These are phyloP conservation scores for Psilocybe subaeruginosa DNA, from an alignment of 768 basidiomycete genomes.

Conservation along the genomic window DNA sequence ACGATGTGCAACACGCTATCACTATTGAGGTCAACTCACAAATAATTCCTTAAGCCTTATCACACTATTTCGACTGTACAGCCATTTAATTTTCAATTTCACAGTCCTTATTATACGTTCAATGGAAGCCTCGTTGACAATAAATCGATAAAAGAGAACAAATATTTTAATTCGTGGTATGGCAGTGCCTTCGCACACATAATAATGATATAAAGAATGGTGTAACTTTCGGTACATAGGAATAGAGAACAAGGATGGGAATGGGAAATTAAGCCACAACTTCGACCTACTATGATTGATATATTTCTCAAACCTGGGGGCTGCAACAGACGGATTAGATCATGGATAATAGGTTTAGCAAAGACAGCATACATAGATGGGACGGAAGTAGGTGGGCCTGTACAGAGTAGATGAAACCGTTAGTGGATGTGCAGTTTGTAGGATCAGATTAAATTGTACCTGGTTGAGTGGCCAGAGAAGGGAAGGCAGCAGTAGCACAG, in stretches of 20 bases:
- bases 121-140: no score
- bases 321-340: background rate
- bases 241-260: background rate
- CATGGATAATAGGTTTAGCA: background rate
- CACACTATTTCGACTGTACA: no score
- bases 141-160: no score
- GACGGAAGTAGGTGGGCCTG: constrained; percentile 15
- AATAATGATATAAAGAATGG: no score
- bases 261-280: background rate
- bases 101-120: no score
- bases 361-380: constrained; percentile 10
- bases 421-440: background rate
- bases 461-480: constrained; percentile 15
- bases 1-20: no score
- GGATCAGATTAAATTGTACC: background rate
- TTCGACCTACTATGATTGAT: background rate
- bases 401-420: background rate
- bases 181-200: no score
- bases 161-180: no score
- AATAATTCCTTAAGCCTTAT: no score
- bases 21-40: no score
- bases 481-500: constrained; percentile 19
- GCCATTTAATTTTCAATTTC: no score
- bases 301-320: background rate
- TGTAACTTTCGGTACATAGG: background rate